These are phyloP conservation scores for Amphirosellinia nigrospora DNA, from an alignment of 495 filamentous ascomycete genomes.

Conservation along the genomic window DNA sequence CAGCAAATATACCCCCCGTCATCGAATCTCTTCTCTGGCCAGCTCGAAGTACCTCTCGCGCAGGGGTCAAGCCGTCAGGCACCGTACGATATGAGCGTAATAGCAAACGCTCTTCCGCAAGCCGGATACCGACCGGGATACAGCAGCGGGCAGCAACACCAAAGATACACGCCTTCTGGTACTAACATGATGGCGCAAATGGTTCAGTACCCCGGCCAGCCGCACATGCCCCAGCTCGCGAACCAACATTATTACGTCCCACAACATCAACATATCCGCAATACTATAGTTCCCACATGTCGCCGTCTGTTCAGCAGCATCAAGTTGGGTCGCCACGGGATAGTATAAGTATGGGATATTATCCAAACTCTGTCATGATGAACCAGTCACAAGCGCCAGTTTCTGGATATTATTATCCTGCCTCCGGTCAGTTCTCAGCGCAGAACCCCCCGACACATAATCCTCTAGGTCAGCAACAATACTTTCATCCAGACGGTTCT, in stretches of 20 bases:
- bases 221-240: constrained; percentile 41
- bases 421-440: constrained; percentile 38
- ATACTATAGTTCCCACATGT: constrained; percentile 46
- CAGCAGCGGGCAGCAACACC: constrained; percentile 43
- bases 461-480: constrained; percentile 44
- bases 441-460: constrained; percentile 38
- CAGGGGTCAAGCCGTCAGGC: constrained; percentile 39
- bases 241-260: constrained; percentile 49
- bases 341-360: constrained; percentile 45
- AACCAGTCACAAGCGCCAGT: constrained; percentile 41
- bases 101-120: constrained; percentile 49
- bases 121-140: constrained; percentile 42
- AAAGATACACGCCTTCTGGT: constrained; percentile 48
- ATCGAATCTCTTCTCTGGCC: constrained; percentile 43
- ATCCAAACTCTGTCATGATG: constrained; percentile 44
- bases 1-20: constrained; percentile 42
- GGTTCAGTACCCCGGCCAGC: constrained; percentile 49
- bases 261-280: constrained; percentile 48
- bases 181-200: constrained; percentile 52
- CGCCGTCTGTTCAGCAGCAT: constrained; percentile 39
- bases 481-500: constrained; percentile 33
- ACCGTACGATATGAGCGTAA: constrained; percentile 48
- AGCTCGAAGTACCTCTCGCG: constrained; percentile 46
- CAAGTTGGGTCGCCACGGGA: constrained; percentile 40
- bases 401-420: constrained; percentile 49